Conservation (phyloP, 1,284 basidiomycete species). For the Naganishia liquefaciens region DNA sequence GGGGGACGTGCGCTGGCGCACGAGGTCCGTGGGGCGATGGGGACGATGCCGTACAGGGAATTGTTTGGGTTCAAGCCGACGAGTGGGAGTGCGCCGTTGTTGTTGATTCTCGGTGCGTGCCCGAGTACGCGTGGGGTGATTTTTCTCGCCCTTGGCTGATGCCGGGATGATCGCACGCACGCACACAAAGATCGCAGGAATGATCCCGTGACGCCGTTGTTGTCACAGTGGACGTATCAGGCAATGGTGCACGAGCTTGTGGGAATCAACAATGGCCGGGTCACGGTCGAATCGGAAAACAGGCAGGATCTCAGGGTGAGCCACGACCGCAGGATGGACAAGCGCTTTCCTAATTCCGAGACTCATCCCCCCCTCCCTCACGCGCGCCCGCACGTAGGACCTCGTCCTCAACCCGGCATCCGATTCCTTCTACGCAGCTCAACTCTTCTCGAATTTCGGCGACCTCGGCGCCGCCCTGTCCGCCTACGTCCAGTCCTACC, state of each 20-base stretch:
- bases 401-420: constrained; percentile 88
- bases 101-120: constrained; percentile 56
- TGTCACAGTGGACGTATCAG: constrained; percentile 99
- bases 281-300: constrained; percentile 83
- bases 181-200: constrained; percentile 71
- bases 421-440: constrained; percentile 91
- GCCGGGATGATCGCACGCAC: background rate
- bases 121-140: background rate
- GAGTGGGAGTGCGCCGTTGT: constrained; percentile 57
- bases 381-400: constrained; percentile 62
- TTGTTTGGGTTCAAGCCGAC: constrained; percentile 60
- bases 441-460: constrained; percentile 92
- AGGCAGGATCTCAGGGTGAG: constrained; percentile 78
- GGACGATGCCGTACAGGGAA: constrained; percentile 54
- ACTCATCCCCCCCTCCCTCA: background rate
- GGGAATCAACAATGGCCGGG: constrained; percentile 90
- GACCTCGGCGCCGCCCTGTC: constrained; percentile 92
- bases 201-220: constrained; percentile 95
- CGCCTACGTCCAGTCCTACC: constrained; percentile 92
- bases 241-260: constrained; percentile 98
- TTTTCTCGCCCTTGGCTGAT: background rate
- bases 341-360: background rate
- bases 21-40: constrained; percentile 62
- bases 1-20: constrained; percentile 87
- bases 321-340: constrained; percentile 27